A percentile compares a stretch with the other conserved stretches of the same genome.
phyloP scores from a whole-genome alignment of 2,329 filamentous ascomycete species.

The Hypocreales sp. region DNA sequence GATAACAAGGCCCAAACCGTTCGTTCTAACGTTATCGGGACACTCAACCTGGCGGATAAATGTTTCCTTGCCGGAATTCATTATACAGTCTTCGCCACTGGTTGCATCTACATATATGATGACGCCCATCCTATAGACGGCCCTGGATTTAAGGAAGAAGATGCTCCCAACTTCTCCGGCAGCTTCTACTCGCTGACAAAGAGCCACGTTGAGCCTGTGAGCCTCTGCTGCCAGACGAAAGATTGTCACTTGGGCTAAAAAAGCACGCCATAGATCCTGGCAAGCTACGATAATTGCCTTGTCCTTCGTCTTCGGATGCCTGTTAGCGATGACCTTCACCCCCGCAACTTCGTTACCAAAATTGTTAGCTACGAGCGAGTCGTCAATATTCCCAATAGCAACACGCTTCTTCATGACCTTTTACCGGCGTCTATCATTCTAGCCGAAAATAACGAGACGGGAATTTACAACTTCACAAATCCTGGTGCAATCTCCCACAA shows the following conservation, averaged over 20 bases:
- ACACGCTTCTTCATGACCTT: conserved; percentile 49
- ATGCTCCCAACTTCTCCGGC: conserved; percentile 47
- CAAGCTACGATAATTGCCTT: conserved; percentile 43
- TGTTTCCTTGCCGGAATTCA: conserved; percentile 45
- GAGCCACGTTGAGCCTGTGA: no score
- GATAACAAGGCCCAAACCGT: conserved; percentile 53
- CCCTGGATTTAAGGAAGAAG: conserved; percentile 43
- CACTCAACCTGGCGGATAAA: conserved; percentile 45
- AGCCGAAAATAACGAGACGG: conserved; percentile 44
- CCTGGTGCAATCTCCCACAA: conserved; percentile 58
- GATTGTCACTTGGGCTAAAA: no score
- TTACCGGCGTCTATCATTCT: conserved; percentile 44
- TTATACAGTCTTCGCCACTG: conserved; percentile 50
- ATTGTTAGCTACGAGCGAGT: conserved; percentile 49
- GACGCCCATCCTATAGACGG: conserved; percentile 43
- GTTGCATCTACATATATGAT: conserved; percentile 52
- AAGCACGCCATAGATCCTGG: conserved; percentile 26
- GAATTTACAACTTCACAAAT: conserved; percentile 59
- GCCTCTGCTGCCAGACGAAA: no score
- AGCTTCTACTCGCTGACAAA: conserved; percentile 57
- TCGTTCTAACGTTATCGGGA: conserved; percentile 51
- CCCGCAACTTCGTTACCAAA: conserved; percentile 55
- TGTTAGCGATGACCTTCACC: conserved; percentile 50
- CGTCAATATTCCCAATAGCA: conserved; percentile 53
- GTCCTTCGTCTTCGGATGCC: conserved; percentile 55